Evolutionary conservation across 208 protist genomes (phyloP), one percentile per base, ranked within the genome.

Genomic region (Leishmania braziliensis): DNA sequence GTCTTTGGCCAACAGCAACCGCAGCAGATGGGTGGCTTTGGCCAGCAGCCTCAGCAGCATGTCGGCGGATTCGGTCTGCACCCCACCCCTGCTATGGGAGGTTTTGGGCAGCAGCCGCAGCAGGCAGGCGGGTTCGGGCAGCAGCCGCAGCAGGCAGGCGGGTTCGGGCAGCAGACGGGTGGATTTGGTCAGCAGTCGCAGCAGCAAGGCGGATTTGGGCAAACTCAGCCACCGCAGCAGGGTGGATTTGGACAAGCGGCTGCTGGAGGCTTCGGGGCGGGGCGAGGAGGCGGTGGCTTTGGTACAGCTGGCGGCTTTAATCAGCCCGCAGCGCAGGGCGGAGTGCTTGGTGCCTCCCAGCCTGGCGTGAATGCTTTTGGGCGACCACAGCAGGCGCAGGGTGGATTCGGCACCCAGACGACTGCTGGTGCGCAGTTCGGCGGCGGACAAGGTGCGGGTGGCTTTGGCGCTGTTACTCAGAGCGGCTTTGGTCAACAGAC

Each of bases 161-260:
- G 87, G 1, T 90, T 92, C 80, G 87, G 87, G 29, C 88, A 90
- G 80, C 76, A 79, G 70, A 26, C 74, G 20, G 86, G 86, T 60
- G 91, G 81, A 33, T 94, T 93, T 82, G 89, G 88, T 6, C 88
- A 91, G 54, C 63, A 79, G 48, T 78, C 58, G 39, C 83, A 74
- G 56, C 86, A 78, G 60, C 80, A 65, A 65, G 66, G 77, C 50
- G 88, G 84, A 26, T 91, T 91, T 68, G 88, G 88, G 16, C 78
- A 83, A 68, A 80, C 83, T 18, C 69, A 18, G 36, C 70, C 29
- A 54, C 65, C 26, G 48, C 77, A 80, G 26, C 62, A 66, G 8
- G 51, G 77, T 29, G 84, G 72, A 18, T 89, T 89, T 75, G 80
- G 80, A 53, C 83, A 89, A 50, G 78, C 70, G n/a, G 82, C 72